Evolutionary conservation across 2,329 filamentous ascomycete species (phyloP), one percentile per base, ranked within the genome.

Genomic region (Gliomastix tumulicola): DNA sequence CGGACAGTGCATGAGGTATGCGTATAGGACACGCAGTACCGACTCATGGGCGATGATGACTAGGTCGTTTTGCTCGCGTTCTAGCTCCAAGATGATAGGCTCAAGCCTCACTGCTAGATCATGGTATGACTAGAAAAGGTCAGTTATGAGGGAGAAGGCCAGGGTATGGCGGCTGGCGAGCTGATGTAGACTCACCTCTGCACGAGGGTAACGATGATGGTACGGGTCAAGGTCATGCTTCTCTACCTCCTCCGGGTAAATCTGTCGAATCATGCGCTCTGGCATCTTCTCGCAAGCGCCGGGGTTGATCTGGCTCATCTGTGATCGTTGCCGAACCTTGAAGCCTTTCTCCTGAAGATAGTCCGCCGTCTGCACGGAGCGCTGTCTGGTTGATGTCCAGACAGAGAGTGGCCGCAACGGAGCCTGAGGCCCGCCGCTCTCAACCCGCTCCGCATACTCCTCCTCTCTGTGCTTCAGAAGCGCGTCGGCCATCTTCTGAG

Each of bases 1-100:
- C 56, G 90, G 92, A 64, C 92, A 97, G 49, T 94, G 92, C 92
- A 98, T 98, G 27, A 98, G 71, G 60, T 98, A 98, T 18, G 89
- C 89, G 56, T 98, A 98, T 4, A 98, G 74, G 18, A 98, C 92
- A 30, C 92, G 85, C 32, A 98, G 74, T n/a, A 98, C 92, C 35
- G 88, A 94, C 60, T 98, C 92, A 59, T 98, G 92, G 1, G 92
- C 92, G 48, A 98, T 96, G 54, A 98, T 96, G 36, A 98, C 75
- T n/a, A 98, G 74, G 56, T 98, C 92, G 47, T 94, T 94, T 50
- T 96, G 87, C 64, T 98, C 92, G 30, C 92, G 82, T 66, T 98
- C 92, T 12, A 98, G 76, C 58, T 98, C 92, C 21, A 98, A 76
- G 53, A 98, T 98, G 52, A 98, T 95, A 28, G 92, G 94, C 57